Base-by-base conservation (phyloP, 2,329 filamentous ascomycete genomes). In the Colletotrichum neosansevieriae region DNA sequence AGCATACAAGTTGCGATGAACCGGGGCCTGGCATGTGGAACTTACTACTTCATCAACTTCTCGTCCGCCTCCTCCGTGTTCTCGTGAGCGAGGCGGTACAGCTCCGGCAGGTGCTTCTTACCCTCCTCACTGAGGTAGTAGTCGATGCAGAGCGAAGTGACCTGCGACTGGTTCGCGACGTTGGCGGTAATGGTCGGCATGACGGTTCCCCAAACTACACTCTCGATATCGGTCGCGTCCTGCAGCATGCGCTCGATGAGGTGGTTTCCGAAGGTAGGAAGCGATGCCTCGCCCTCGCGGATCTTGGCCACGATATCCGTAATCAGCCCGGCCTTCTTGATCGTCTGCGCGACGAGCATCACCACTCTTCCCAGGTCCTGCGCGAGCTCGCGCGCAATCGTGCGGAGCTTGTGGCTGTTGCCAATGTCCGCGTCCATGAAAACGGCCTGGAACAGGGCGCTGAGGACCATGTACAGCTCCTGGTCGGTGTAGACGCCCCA, bases 61-160 rank as follows among this genome's bases (percentile, higher is more conserved):
- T 88, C 81, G 69, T 89, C 86, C 0, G 86, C 82, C 69, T 86
- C 84, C 6, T 78, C 71, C 3, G 82, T 85, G 63, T 86, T 77
- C 51, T 82, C 73, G 54, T 82, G 80, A 38, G 88, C 82, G 6
- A 89, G 79, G 13, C 79, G 78, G 70, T 86, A 82, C 71, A 90
- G 83, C 58, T 85, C 83, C 0, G 83, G 78, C 2, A 89, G 78
- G 70, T 89, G 80, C 38, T 79, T 64, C 70, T 79, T 77, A 72
- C 85, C 83, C 67, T 85, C 77, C 67, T 84, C 77, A 58, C 80
- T 80, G 10, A 90, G 81, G 74, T 88, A 90, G 77, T 85, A 90
- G 72, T 90, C 88, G 56, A 90, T 77, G 44, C 86, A 81, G 76
- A 89, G 85, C 1, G 84, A 82, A 72, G 89, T 86, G 67, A 87